Evolutionary conservation across 2,329 filamentous ascomycete genomes (phyloP), one percentile per base, ranked within the genome.

Genomic region (Neonectria ditissima): DNA sequence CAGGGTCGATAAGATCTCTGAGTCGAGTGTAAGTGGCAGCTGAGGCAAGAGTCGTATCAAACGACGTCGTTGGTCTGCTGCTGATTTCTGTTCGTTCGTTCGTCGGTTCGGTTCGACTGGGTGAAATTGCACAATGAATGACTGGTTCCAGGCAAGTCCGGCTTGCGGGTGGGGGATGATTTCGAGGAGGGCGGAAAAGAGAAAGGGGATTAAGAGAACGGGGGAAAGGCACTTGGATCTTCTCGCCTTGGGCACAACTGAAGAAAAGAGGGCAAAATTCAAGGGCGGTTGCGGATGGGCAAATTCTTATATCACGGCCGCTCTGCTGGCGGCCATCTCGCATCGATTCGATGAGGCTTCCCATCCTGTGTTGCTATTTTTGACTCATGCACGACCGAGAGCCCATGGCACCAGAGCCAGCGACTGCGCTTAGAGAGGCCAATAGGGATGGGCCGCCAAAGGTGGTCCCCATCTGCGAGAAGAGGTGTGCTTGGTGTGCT

Each of bases 301-400:
- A 82, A 83, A 82, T 83, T 79, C 84, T 87, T 87, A 87, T 87
- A 87, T 86, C 80, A 78, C 83, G 80, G 83, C 79, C 81, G 79
- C 75, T 74, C 75, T 75, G 74, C 74, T 76, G 72, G 76, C 71
- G 80, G 72, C 81, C 82, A 68, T 68, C 69, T 63, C 64, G 44
- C 63, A 64, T 69, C 72, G 72, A 74, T 69, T 72, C 70, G 66
- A 68, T 73, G 63, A 65, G 65, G 67, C 61, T 72, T 69, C 64
- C 65, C 59, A 66, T 54, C 50, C 20, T 57, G 20, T 77, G 75
- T 78, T 78, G 70, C 77, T 79, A 79, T 79, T 79, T 78, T 79
- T 79, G 77, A 70, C 76, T 73, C 73, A 71, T 69, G 67, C 69
- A 70, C 63, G 62, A 66, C 60, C 65, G 57, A 65, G 67, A 65